Evolutionary conservation across 2,329 filamentous ascomycete genomes (phyloP), one percentile per base, ranked within the genome.

Genomic region (Neocucurbitaria cava): DNA sequence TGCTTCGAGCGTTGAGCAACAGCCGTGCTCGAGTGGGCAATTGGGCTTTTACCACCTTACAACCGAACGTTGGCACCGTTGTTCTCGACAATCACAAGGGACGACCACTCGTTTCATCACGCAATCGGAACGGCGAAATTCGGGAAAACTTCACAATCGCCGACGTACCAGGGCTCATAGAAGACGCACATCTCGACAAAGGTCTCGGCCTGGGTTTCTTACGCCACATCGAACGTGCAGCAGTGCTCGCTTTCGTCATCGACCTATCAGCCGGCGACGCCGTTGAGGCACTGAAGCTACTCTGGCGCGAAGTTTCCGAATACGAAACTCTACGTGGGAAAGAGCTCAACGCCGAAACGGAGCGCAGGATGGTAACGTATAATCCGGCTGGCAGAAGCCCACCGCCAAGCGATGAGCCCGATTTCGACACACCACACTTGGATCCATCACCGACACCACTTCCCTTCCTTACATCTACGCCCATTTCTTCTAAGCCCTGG

Each of bases 41-140:
- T 73, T 99, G 95, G 95, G 94, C 92, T 9, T 99, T 99, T 74
- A 99, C 95, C 3, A 99, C 95, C 0, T 82, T 99, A 8, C 89
- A 93, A 64, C 95, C 95, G 2, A 97, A 96, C 65, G 96, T 99
- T 49, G 95, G 95, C 46, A 99, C 95, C 0, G 92, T 99, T 6
- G 89, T 98, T 13, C 84, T 99, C 10, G 95, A 99, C 75, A 86
- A 93, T 72, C 86, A 95, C 78, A 88, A 87, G 53, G 92, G 93
- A 2, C 86, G 91, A 0, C 91, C 92, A 1, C 58, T 77, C 5
- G 72, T 86, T 31, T 75, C 81, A 42, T 78, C 78, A 60, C 67
- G 77, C 67, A 62, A 72, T 69, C 66, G 77, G 65, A 73, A 81
- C 74, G 77, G 82, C 42, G 68, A 83, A 77, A 71, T 85, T 0